Evolutionary conservation across 345 rosid species (phyloP).

Genomic region (Psidium friedrichsthalianum): DNA sequence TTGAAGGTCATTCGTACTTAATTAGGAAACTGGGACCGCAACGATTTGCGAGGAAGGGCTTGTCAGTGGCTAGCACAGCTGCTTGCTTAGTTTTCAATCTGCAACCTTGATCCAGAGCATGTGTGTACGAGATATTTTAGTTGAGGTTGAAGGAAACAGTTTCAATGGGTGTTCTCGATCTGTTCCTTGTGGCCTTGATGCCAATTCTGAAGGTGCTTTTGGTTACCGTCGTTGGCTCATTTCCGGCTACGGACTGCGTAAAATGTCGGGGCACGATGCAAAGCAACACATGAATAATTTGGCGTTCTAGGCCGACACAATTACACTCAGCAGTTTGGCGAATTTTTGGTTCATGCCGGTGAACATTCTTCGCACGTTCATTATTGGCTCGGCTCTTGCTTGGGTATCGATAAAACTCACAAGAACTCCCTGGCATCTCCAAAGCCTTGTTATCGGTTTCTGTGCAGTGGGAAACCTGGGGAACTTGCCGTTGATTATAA

Average conservation of each 20-base stretch:
- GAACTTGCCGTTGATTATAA: too few species aligned
- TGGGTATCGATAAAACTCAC: constrained; percentile 11
- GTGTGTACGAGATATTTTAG: neutral
- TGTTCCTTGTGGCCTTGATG: constrained; percentile 19
- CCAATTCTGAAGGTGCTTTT: constrained; percentile 25
- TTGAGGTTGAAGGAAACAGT: neutral
- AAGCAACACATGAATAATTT: constrained; percentile 9
- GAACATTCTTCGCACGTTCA: constrained; percentile 8
- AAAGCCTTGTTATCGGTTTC: constrained; percentile 16
- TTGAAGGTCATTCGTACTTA: too few species aligned
- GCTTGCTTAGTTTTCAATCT: too few species aligned
- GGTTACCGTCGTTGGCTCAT: constrained; percentile 11
- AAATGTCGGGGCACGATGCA: constrained; percentile 10
- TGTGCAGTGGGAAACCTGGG: too few species aligned
- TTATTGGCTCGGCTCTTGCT: constrained; percentile 13
- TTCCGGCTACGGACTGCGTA: constrained; percentile 16
- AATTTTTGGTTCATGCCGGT: constrained; percentile 25
- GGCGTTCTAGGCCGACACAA: constrained; percentile 18
- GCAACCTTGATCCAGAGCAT: too few species aligned
- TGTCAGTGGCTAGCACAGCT: too few species aligned
- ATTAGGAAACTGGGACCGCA: too few species aligned
- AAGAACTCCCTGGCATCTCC: constrained; percentile 9
- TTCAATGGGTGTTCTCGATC: constrained; percentile 10
- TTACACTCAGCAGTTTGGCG: constrained; percentile 4
- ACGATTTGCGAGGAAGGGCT: too few species aligned